Conservation (phyloP, 495 filamentous ascomycete species). For the Trichoderma asperelloides region DNA sequence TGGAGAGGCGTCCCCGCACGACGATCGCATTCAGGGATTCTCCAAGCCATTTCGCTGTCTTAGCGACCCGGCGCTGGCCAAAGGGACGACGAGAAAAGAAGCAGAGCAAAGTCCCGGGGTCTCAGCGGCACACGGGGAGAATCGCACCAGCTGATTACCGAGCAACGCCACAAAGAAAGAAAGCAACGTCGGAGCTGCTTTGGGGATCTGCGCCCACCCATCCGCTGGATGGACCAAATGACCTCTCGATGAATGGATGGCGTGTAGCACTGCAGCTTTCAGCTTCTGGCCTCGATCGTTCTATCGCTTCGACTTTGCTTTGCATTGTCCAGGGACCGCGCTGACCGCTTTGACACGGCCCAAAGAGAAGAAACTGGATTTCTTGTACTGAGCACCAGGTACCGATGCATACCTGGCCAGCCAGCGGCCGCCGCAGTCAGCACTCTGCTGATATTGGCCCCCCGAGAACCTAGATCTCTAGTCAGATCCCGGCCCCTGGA, state of each 20-base stretch:
- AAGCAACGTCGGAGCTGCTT: neutral
- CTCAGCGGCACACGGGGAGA: neutral
- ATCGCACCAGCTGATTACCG: neutral
- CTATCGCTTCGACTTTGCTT: neutral
- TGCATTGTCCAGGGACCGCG: neutral
- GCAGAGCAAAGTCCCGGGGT: neutral
- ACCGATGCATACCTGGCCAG: neutral
- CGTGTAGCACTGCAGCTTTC: neutral
- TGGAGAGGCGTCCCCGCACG: constrained; percentile 5
- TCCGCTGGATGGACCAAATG: neutral
- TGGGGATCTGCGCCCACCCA: neutral
- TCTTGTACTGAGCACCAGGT: neutral
- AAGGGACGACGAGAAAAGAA: neutral
- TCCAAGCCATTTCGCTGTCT: neutral
- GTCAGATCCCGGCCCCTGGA: neutral
- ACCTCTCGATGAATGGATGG: neutral
- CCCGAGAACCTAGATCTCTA: neutral
- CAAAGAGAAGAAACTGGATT: neutral
- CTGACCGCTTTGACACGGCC: neutral
- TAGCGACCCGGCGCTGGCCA: neutral
- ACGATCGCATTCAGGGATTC: constrained; percentile 2
- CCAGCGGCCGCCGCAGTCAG: neutral
- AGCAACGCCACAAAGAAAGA: neutral
- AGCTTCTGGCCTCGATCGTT: neutral
- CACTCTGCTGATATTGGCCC: neutral